phyloP scores from a whole-genome alignment of 768 basidiomycete species.

The Lentinula sp. region DNA sequence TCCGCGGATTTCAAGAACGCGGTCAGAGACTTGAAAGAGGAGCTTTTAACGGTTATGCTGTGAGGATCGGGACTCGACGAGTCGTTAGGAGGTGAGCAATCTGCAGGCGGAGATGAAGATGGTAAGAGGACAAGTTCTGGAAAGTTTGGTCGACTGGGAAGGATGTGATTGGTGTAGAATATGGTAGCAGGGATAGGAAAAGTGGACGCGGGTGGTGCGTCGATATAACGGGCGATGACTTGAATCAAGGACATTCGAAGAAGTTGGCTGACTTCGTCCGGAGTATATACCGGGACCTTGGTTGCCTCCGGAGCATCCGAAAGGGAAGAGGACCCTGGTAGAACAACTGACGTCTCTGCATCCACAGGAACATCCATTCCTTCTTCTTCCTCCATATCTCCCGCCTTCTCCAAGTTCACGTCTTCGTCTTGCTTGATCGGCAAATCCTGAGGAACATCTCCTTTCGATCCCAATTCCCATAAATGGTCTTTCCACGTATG shows the following conservation, averaged over 20 bases:
- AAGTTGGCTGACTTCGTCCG: conserved; percentile 45
- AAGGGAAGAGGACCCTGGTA: neutral
- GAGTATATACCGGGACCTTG: neutral
- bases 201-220: conserved; percentile 38
- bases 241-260: conserved; percentile 63
- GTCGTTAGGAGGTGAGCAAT: conserved; percentile 14
- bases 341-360: no score
- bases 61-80: conserved; percentile 27
- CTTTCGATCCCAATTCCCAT: conserved; percentile 68
- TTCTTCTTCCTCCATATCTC: conserved; percentile 9
- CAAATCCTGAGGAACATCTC: conserved; percentile 43
- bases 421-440: conserved; percentile 15
- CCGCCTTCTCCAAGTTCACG: conserved; percentile 10
- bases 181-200: conserved; percentile 76
- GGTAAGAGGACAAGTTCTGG: conserved; percentile 32
- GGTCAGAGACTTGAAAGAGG: conserved; percentile 73
- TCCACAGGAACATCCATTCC: no score
- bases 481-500: conserved; percentile 77
- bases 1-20: conserved; percentile 75
- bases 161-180: conserved; percentile 71
- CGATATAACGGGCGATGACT: conserved; percentile 47
- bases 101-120: conserved; percentile 18
- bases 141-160: conserved; percentile 76
- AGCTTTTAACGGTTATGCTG: conserved; percentile 71
- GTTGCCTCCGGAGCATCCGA: neutral